These are phyloP conservation scores for Kodamaea plutei DNA, from an alignment of 1,139 yeast species.

Conservation along the genomic window DNA sequence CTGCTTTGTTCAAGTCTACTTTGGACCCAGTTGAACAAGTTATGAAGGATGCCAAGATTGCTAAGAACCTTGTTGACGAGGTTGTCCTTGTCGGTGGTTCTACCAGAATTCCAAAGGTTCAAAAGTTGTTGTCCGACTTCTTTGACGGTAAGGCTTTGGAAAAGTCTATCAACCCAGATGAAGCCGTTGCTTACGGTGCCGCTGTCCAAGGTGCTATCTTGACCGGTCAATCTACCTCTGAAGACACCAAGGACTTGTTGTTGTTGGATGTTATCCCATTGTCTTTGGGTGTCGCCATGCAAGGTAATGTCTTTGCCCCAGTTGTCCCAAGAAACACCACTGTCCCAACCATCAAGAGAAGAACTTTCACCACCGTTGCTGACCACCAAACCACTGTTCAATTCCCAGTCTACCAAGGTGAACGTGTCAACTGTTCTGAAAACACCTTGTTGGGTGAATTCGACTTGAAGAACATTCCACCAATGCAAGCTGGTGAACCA, in stretches of 20 bases:
- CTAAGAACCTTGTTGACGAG: conserved; percentile 88
- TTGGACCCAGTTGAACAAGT: conserved; percentile 98
- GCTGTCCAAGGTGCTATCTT: conserved; percentile 99
- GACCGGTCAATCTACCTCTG: conserved; percentile 96
- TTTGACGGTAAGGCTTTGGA: conserved; percentile 97
- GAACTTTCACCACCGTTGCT: conserved; percentile 99
- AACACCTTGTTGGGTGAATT: conserved; percentile 99
- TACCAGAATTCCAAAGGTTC: conserved; percentile 99
- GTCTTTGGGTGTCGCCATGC: conserved; percentile 99
- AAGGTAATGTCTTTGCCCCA: conserved; percentile 98
- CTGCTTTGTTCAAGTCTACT: conserved; percentile 93
- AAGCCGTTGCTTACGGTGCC: conserved; percentile 98
- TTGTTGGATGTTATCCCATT: conserved; percentile 98
- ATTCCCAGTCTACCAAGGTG: conserved; percentile 99
- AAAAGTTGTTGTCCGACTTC: conserved; percentile 95
- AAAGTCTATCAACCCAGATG: conserved; percentile 98
- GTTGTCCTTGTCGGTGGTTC: conserved; percentile 99
- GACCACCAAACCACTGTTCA: conserved; percentile 99
- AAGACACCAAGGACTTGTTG: conserved; percentile 94
- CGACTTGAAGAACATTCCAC: conserved; percentile 98
- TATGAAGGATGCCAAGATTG: conserved; percentile 88
- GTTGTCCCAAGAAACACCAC: conserved; percentile 99
- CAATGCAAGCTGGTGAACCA: conserved; percentile 99
- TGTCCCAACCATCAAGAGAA: conserved; percentile 98
- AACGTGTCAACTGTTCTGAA: conserved; percentile 99